Evolutionary conservation across 768 basidiomycete species (phyloP), one percentile per base, ranked within the genome.

Genomic region (Phanerodontia chrysosporium): DNA sequence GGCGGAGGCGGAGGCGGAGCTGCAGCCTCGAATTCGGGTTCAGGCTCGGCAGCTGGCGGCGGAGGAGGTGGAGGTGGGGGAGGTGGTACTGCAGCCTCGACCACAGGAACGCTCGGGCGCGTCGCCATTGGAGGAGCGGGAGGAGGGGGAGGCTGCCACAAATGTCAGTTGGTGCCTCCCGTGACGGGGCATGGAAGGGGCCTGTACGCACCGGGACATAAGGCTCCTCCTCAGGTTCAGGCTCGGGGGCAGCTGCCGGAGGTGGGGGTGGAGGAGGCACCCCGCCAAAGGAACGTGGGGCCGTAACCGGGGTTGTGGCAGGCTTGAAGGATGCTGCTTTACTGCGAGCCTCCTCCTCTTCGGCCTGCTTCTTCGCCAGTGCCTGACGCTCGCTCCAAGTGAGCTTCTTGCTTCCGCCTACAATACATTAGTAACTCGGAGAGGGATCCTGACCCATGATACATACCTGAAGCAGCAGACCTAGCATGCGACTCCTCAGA

Each of bases 361-460:
- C 90, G 16, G 80, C 77, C 65, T 92, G 90, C 68, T 88, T 87
- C 78, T 95, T 95, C 1, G 93, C 89, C n/a, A 87, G 75, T 0
- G 91, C 94, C 69, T 98, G 95, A 22, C 95, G 80, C 70, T 98
- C 90, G 58, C 83, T 89, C 96, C 96, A 98, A 0, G 95, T 96
- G 61, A 96, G 71, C 71, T 93, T 95, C 76, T 91, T 91, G 0
- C 76, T 58, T 0, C 79, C 83, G 22, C 39, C 39, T 48, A 30
- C 48, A 21, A 44, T 4, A 13, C 3, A n/a, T n/a, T n/a, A n/a
- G n/a, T n/a, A n/a, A n/a, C n/a, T n/a, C n/a, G n/a, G n/a, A n/a
- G n/a, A n/a, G n/a, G n/a, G n/a, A n/a, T n/a, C n/a, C n/a, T n/a
- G n/a, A n/a, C n/a, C n/a, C n/a, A 42, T 39, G 55, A 60, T 6